A percentile compares a stretch with the other conserved stretches of the same genome.
Evolutionary conservation across 2,329 filamentous ascomycete species (phyloP).

Genomic region (Trichoderma sp.): DNA sequence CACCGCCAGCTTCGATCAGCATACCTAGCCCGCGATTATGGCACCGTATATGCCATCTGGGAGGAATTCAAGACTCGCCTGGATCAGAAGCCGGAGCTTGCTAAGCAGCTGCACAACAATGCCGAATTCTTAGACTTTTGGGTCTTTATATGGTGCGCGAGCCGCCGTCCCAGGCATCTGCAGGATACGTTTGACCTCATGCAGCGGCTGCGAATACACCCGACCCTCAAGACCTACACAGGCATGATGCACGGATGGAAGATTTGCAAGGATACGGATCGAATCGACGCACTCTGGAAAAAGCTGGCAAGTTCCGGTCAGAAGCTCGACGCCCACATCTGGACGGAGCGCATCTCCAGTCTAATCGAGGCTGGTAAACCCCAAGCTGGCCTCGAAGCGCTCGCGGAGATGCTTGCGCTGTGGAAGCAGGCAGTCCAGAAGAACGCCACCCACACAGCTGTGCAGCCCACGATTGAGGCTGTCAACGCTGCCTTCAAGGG

Average conservation of each 20-base stretch:
- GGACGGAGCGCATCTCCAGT: slow-evolving; percentile 68
- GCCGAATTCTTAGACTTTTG: slow-evolving; percentile 40
- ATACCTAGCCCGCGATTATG: slow-evolving; percentile 30
- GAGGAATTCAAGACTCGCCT: slow-evolving; percentile 30
- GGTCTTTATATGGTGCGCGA: slow-evolving; percentile 40
- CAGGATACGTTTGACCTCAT: slow-evolving; percentile 43
- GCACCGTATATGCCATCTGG: slow-evolving; percentile 35
- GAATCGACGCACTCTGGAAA: slow-evolving; percentile 65
- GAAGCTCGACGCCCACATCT: slow-evolving; percentile 62
- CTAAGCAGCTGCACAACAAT: slow-evolving; percentile 31
- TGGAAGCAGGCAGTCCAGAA: slow-evolving; percentile 50
- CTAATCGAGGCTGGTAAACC: slow-evolving; percentile 56
- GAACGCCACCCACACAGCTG: slow-evolving; percentile 35
- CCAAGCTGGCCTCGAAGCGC: slow-evolving; percentile 57
- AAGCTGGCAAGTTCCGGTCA: slow-evolving; percentile 57
- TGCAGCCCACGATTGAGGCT: slow-evolving; percentile 60
- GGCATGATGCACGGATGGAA: slow-evolving; percentile 70
- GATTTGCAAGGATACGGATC: slow-evolving; percentile 54
- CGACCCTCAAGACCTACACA: slow-evolving; percentile 66
- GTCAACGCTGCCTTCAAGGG: slow-evolving; percentile 70
- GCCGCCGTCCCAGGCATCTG: slow-evolving; percentile 29
- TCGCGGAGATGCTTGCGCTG: slow-evolving; percentile 62
- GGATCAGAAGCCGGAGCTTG: slow-evolving; percentile 26
- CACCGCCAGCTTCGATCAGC: slow-evolving; percentile 32
- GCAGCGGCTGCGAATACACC: slow-evolving; percentile 48